Conservation (phyloP, 1,284 basidiomycete genomes). For the Pascua sp. region DNA sequence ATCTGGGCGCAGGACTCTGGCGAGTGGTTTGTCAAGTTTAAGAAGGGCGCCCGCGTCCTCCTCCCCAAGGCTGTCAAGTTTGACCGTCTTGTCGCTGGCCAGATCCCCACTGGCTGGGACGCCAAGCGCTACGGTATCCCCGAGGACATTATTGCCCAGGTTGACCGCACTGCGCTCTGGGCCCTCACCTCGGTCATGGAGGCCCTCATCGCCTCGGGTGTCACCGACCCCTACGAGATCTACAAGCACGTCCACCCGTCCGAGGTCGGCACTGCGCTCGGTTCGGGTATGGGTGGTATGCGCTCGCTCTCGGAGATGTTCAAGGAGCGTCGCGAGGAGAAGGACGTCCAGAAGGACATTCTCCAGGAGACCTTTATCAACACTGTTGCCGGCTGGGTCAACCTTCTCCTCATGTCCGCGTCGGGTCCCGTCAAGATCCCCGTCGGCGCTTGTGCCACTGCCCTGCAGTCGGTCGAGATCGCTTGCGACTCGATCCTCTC, state of each 20-base stretch:
- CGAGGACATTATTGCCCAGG: conserved; percentile 92
- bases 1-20: conserved; percentile 85
- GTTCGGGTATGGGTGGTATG: conserved; percentile 97
- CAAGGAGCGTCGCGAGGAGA: conserved; percentile 94
- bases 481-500: conserved; percentile 92
- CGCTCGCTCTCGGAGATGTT: conserved; percentile 91
- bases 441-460: conserved; percentile 97
- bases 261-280: conserved; percentile 85
- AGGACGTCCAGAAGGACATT: conserved; percentile 96
- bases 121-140: conserved; percentile 96
- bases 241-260: conserved; percentile 97
- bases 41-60: conserved; percentile 91
- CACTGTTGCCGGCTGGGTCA: conserved; percentile 96
- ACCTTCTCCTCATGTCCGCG: conserved; percentile 86
- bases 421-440: conserved; percentile 98
- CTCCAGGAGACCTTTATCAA: conserved; percentile 99
- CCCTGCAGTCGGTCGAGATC: conserved; percentile 94
- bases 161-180: conserved; percentile 87
- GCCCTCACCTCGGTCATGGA: conserved; percentile 92
- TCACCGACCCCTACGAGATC: conserved; percentile 94
- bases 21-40: conserved; percentile 96
- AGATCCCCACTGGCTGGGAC: conserved; percentile 95
- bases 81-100: conserved; percentile 89
- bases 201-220: conserved; percentile 93
- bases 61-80: conserved; percentile 95